A percentile compares a stretch with the other conserved stretches of the same genome.
These are phyloP conservation scores for Mercurialis annua DNA, from an alignment of 345 rosid genomes.

Conservation along the genomic window DNA sequence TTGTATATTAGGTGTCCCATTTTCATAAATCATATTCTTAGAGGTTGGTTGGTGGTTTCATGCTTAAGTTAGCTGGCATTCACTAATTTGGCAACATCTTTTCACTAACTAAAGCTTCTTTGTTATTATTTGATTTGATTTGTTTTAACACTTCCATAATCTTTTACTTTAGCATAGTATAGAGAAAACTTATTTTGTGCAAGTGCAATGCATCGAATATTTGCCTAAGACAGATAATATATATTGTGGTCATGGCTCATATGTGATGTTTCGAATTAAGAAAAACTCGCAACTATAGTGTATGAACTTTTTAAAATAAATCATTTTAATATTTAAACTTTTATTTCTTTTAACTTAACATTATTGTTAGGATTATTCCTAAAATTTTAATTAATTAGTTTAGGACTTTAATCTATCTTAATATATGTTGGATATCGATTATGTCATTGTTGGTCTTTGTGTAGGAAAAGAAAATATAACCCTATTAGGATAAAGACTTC, in stretches of 20 bases:
- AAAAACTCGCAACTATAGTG: no score
- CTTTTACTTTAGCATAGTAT: not conserved
- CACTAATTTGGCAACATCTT: slow-evolving; percentile 20
- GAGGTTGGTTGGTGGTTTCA: slow-evolving; percentile 8
- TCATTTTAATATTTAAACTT: no score
- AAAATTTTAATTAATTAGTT: no score
- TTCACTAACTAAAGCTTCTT: slow-evolving; percentile 12
- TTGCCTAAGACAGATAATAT: not conserved
- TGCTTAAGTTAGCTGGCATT: slow-evolving; percentile 35
- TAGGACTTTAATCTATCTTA: no score
- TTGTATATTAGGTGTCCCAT: no score
- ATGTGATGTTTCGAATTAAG: not conserved
- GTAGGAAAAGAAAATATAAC: no score
- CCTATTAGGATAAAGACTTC: no score
- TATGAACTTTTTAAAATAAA: no score
- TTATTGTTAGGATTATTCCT: no score
- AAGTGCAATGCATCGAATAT: not conserved
- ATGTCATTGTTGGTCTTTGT: no score
- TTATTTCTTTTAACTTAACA: no score
- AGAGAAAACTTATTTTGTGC: not conserved
- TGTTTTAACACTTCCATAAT: slow-evolving; percentile 17
- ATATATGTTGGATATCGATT: no score
- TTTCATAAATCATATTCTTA: not conserved
- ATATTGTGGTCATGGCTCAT: not conserved
- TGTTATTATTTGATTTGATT: slow-evolving; percentile 20